Conservation (phyloP, 345 rosid genomes). For the Hibiscus trionum region DNA sequence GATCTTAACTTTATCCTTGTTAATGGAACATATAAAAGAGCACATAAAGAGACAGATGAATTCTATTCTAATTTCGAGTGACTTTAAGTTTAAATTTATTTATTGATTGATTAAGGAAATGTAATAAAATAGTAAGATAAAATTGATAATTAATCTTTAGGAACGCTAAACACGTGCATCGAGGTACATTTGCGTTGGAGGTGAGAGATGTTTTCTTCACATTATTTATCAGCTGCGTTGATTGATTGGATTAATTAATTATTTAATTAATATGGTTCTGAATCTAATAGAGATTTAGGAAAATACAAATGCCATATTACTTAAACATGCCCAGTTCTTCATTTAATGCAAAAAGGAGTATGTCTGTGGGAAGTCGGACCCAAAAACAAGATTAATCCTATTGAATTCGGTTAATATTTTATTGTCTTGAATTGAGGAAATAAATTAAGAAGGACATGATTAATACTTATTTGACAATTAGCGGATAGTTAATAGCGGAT, state of each 20-base stretch:
- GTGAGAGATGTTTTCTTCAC: background rate
- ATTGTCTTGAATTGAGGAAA: background rate
- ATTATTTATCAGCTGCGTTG: background rate
- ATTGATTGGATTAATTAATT: background rate
- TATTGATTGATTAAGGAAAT: no score
- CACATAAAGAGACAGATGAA: no score
- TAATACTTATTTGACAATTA: no score
- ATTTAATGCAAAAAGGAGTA: background rate
- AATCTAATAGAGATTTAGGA: background rate
- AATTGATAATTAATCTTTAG: no score
- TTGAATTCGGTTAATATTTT: background rate
- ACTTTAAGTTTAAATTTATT: no score
- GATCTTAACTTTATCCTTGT: no score
- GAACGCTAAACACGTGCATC: background rate
- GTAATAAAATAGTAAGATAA: no score
- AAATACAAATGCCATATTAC: background rate
- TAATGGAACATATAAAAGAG: no score
- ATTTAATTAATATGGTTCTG: background rate
- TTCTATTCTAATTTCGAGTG: no score
- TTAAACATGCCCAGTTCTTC: background rate
- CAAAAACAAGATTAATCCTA: background rate
- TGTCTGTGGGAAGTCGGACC: constrained; percentile 6
- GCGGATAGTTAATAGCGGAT: no score
- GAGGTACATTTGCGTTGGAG: background rate
- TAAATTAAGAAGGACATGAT: no score